These are phyloP conservation scores for Tuber magnatum DNA, from an alignment of 495 filamentous ascomycete species.

Conservation along the genomic window DNA sequence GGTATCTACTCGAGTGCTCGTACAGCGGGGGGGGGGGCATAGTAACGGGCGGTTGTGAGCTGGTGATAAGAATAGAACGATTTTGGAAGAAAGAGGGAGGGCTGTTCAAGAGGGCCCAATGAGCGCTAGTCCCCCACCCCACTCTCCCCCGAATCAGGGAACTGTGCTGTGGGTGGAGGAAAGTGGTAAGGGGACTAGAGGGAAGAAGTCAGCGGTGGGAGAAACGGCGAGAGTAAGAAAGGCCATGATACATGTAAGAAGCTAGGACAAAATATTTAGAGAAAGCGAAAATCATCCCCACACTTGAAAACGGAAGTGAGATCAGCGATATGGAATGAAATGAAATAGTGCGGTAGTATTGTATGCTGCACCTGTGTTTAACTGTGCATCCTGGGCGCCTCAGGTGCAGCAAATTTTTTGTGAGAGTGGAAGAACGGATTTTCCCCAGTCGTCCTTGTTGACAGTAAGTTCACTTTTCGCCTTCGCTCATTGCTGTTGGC, in stretches of 20 bases:
- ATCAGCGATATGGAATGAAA: not conserved
- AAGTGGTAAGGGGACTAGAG: not conserved
- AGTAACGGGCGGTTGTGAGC: not conserved
- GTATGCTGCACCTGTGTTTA: not conserved
- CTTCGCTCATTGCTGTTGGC: not conserved
- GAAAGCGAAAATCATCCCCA: not conserved
- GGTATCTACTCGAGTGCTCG: too few species aligned
- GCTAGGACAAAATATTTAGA: not conserved
- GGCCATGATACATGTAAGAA: not conserved
- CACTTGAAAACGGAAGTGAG: not conserved
- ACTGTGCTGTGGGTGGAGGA: not conserved
- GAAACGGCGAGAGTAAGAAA: not conserved
- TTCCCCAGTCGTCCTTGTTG: not conserved
- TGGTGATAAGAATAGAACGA: not conserved
- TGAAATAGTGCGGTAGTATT: not conserved
- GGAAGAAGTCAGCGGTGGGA: not conserved
- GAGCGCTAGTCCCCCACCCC: not conserved
- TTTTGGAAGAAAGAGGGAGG: not conserved
- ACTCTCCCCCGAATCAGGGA: not conserved
- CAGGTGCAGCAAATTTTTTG: constrained; percentile 1
- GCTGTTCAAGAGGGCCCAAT: not conserved
- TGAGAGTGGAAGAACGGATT: not conserved
- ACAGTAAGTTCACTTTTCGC: not conserved
- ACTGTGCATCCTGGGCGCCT: not conserved
- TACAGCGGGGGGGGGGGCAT: not conserved